These are phyloP conservation scores for Houttuynia cordata DNA, from an alignment of 164 flowering plant species.

Conservation along the genomic window DNA sequence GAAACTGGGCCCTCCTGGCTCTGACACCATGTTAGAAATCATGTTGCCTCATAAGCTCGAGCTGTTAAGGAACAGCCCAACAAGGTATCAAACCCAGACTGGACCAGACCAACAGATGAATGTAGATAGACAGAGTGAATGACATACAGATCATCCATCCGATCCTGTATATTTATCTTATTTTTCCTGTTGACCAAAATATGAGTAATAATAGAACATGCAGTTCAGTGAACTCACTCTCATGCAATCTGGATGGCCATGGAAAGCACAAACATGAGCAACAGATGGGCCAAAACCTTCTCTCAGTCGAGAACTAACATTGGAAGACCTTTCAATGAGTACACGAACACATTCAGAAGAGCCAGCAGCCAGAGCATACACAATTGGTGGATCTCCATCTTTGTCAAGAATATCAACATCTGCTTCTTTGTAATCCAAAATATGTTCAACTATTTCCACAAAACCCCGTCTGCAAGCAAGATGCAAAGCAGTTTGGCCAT, in stretches of 20 bases:
- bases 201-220: background rate
- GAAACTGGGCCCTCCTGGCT: no score
- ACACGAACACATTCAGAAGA: conserved; percentile 87
- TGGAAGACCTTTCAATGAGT: conserved; percentile 64
- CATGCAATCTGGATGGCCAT: conserved; percentile 99
- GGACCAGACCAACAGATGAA: no score
- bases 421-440: conserved; percentile 65
- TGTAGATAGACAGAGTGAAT: no score
- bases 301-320: conserved; percentile 71
- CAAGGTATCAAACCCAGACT: no score
- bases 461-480: conserved; percentile 93
- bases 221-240: conserved; percentile 41
- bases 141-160: no score
- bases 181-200: no score
- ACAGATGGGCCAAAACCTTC: conserved; percentile 94
- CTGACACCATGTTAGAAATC: no score
- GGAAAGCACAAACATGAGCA: conserved; percentile 98
- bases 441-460: conserved; percentile 70
- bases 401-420: conserved; percentile 83
- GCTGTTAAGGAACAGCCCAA: no score
- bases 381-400: conserved; percentile 97
- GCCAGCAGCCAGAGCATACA: conserved; percentile 98
- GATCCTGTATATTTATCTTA: no score
- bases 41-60: no score
- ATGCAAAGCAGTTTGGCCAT: conserved; percentile 96